Evolutionary conservation across 805 yeast genomes (phyloP).

Genomic region (Barnettozyma sp.): DNA sequence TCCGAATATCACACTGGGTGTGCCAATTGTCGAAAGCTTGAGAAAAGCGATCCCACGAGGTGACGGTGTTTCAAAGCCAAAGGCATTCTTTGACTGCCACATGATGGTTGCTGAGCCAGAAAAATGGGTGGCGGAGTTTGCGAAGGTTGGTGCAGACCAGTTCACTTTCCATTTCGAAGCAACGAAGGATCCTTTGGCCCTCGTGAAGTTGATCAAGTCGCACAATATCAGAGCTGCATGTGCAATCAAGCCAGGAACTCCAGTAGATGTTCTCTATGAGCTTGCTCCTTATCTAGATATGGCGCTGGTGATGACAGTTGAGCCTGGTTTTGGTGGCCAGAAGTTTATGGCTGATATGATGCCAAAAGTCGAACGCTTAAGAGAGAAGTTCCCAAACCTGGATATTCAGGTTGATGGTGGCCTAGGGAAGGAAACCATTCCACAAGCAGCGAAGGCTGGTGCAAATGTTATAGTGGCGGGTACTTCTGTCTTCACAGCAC

Average conservation of each 20-base stretch:
- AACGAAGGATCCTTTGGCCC: conserved; percentile 65
- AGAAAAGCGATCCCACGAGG: conserved; percentile 71
- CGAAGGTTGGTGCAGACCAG: conserved; percentile 90
- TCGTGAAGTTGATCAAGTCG: conserved; percentile 68
- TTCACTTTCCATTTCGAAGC: conserved; percentile 96
- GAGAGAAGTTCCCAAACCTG: conserved; percentile 67
- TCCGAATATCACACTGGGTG: conserved; percentile 92
- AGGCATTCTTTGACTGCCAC: conserved; percentile 82
- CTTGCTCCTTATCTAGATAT: conserved; percentile 76
- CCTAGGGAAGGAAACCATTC: conserved; percentile 76
- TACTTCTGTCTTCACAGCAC: conserved; percentile 84
- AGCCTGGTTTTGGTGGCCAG: conserved; percentile 99
- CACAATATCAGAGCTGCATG: conserved; percentile 91
- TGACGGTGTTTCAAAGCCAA: conserved; percentile 37
- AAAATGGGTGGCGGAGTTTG: conserved; percentile 89
- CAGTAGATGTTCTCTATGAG: conserved; percentile 74
- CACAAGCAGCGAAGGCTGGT: conserved; percentile 90
- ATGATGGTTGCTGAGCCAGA: conserved; percentile 96
- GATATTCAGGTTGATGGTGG: conserved; percentile 98
- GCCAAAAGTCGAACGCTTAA: conserved; percentile 82
- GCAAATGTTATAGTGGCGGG: conserved; percentile 99
- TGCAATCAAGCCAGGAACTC: conserved; percentile 90
- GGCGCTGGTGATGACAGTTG: conserved; percentile 98
- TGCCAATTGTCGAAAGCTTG: conserved; percentile 76
- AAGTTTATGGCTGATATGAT: conserved; percentile 93